Percentiles rank a stretch among this genome's conserved stretches.
Evolutionary conservation across 176 grass and related monocot genomes (phyloP).

Genomic region (Musa itinerans): DNA sequence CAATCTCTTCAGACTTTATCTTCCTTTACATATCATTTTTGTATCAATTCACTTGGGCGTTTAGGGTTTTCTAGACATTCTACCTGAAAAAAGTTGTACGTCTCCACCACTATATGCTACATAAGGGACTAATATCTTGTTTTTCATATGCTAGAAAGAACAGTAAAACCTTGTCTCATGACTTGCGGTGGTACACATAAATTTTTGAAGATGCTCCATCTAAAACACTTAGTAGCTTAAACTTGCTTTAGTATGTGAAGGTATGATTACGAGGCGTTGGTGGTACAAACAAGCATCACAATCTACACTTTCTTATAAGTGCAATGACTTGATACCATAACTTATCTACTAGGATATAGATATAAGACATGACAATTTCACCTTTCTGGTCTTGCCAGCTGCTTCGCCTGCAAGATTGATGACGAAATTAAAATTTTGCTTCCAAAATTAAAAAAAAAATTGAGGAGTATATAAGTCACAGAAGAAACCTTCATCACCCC

Average conservation of each 20-base stretch:
- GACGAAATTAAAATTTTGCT: neutral
- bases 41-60: neutral
- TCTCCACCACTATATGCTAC: neutral
- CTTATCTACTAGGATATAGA: neutral
- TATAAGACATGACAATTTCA: conserved; percentile 1
- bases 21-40: neutral
- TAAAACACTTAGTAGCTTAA: neutral
- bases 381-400: conserved; percentile 43
- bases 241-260: neutral
- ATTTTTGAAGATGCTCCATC: neutral
- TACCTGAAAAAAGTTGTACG: neutral
- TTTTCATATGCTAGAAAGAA: neutral
- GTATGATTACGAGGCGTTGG: neutral
- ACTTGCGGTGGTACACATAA: neutral
- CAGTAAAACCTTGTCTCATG: neutral
- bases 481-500: conserved; percentile 30
- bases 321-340: neutral
- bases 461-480: neutral
- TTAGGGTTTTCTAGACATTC: neutral
- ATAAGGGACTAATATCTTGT: neutral
- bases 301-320: neutral
- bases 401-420: conserved; percentile 24
- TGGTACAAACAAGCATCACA: neutral
- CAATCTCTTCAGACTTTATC: neutral
- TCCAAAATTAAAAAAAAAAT: neutral